These are phyloP conservation scores for Rhynchospora breviuscula DNA, from an alignment of 176 grass and related monocot species.

Conservation along the genomic window DNA sequence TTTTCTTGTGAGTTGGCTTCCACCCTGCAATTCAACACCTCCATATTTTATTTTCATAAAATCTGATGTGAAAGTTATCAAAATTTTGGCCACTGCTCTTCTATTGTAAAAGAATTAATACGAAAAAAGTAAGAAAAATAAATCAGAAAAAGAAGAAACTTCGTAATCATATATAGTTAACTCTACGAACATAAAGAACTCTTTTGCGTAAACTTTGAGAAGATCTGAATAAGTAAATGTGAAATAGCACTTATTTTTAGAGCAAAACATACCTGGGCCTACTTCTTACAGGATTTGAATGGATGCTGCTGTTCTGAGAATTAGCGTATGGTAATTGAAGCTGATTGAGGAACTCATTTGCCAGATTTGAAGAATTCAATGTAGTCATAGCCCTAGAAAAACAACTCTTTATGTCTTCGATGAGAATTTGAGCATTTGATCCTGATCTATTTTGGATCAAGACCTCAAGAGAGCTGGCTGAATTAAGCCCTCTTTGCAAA, in stretches of 20 bases:
- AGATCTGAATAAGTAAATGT: not conserved
- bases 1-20: not conserved
- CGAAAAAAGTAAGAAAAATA: not conserved
- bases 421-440: slow-evolving; percentile 13
- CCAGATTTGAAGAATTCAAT: slow-evolving; percentile 8
- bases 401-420: slow-evolving; percentile 10
- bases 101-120: not conserved
- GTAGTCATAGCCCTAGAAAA: slow-evolving; percentile 15
- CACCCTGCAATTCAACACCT: not conserved
- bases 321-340: not conserved
- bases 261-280: not conserved
- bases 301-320: not conserved
- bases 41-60: not conserved
- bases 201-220: not conserved
- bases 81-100: not conserved
- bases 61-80: not conserved
- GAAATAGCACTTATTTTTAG: not conserved
- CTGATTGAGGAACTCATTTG: not conserved
- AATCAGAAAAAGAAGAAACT: not conserved
- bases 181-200: not conserved
- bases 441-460: slow-evolving; percentile 10
- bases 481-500: slow-evolving; percentile 9
- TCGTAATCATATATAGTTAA: no score
- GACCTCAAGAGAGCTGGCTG: not conserved
- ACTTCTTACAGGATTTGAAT: not conserved